phyloP scores from a whole-genome alignment of 1,139 yeast genomes.

The Sugiyamaella neomexicana region DNA sequence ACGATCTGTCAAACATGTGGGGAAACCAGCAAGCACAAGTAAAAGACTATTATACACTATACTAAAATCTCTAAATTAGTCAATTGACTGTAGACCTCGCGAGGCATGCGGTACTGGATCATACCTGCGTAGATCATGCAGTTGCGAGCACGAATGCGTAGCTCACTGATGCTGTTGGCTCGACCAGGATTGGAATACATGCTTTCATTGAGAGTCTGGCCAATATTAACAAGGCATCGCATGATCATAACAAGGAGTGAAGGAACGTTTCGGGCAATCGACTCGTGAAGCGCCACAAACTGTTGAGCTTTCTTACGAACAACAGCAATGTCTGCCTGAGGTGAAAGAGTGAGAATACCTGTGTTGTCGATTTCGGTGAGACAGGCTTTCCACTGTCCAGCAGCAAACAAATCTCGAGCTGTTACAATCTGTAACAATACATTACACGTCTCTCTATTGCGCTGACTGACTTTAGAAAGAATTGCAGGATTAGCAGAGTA shows the following conservation, averaged over 20 bases:
- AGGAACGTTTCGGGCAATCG: constrained; percentile 78
- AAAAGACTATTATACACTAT: not conserved
- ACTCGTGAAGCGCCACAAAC: constrained; percentile 62
- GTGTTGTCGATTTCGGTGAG: constrained; percentile 56
- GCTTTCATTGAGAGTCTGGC: constrained; percentile 50
- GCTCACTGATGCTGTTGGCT: constrained; percentile 55
- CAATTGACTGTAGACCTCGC: constrained; percentile 77
- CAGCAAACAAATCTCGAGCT: constrained; percentile 61
- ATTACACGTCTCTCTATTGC: constrained; percentile 56
- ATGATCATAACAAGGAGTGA: constrained; percentile 75
- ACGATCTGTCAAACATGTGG: too few species aligned
- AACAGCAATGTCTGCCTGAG: constrained; percentile 47
- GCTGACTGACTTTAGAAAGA: constrained; percentile 35
- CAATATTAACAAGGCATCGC: constrained; percentile 70
- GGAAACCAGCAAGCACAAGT: too few species aligned
- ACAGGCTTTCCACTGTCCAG: constrained; percentile 62
- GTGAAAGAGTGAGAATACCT: constrained; percentile 64
- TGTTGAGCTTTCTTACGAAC: constrained; percentile 58
- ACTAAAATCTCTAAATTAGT: constrained; percentile 57
- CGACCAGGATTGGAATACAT: constrained; percentile 53
- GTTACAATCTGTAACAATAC: constrained; percentile 64
- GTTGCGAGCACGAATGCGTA: constrained; percentile 72
- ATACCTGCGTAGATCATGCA: constrained; percentile 95
- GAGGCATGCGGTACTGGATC: constrained; percentile 93
- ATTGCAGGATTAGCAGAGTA: constrained; percentile 40